Evolutionary conservation across 2,329 filamentous ascomycete genomes (phyloP), one percentile per base, ranked within the genome.

Genomic region (Chaetomium sp.): DNA sequence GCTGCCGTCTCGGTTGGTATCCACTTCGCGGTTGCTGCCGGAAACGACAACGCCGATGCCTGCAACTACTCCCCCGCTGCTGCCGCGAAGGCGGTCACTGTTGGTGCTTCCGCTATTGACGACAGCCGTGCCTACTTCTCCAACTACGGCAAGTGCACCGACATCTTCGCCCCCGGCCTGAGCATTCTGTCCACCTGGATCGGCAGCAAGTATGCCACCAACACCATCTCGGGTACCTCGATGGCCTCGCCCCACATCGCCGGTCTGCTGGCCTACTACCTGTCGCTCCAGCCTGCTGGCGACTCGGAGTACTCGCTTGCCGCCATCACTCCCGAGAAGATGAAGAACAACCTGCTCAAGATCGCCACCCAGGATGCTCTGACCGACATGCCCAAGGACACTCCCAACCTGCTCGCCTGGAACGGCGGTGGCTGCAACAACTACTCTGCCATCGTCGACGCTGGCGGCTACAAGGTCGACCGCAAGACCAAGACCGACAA

Each of bases 111-210:
- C 54, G 95, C 92, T 72, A 87, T 99, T 66, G 87, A 90, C 75
- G 95, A 99, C 77, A 92, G 92, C 85, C 94, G 95, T 81, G 95
- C 95, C 70, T 99, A 98, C 87, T 99, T 99, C 89, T 99, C 96
- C 87, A 99, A 99, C 91, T 98, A 89, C 80, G 95, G 95, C 79
- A 95, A 94, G 86, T 99, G 95, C 87, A 97, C 94, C 78, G 95
- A 99, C 81, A 97, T 99, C 85, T 99, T 99, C 75, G 95, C 93
- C 69, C 95, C 95, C 67, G 95, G 95, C 76, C 86, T 97, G 75
- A 97, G 93, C 89, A 97, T 99, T 74, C 87, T 92, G 74, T 99
- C 95, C 70, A 98, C 95, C 78, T 99, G 95, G 95, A 97, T 96
- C 74, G 95, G 96, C 77, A 94, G 90, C 87, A 91, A 95, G 80